A percentile compares a stretch with the other conserved stretches of the same genome.
Evolutionary conservation across 2,329 filamentous ascomycete species (phyloP).

Genomic region (Fusarium drepaniforme): DNA sequence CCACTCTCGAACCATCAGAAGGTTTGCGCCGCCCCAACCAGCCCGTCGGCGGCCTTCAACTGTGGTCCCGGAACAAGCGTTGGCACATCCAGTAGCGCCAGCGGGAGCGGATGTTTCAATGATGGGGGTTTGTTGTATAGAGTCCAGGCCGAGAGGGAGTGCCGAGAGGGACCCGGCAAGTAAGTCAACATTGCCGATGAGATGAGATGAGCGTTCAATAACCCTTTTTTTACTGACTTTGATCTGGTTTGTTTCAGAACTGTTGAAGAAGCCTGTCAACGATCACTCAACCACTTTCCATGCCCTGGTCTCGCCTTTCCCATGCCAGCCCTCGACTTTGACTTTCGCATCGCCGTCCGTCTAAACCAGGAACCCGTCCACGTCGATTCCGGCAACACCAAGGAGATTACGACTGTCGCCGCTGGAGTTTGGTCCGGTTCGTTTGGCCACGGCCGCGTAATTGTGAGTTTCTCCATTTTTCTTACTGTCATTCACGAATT

Average conservation of each 20-base stretch:
- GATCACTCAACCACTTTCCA: slow-evolving; percentile 55
- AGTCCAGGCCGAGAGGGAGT: slow-evolving; percentile 43
- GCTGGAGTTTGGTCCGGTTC: slow-evolving; percentile 61
- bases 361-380: slow-evolving; percentile 58
- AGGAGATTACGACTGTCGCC: slow-evolving; percentile 63
- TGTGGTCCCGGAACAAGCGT: slow-evolving; percentile 8
- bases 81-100: slow-evolving; percentile 1
- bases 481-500: background rate
- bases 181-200: slow-evolving; percentile 24
- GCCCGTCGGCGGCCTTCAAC: background rate
- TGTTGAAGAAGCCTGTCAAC: slow-evolving; percentile 54
- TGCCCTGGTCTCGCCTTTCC: slow-evolving; percentile 58
- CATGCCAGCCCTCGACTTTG: slow-evolving; percentile 60
- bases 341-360: slow-evolving; percentile 63
- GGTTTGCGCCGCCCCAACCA: slow-evolving; percentile 14
- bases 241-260: slow-evolving; percentile 37
- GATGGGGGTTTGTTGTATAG: slow-evolving; percentile 44
- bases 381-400: slow-evolving; percentile 57
- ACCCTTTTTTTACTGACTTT: slow-evolving; percentile 34
- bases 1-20: slow-evolving; percentile 29
- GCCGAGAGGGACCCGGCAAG: slow-evolving; percentile 44
- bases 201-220: background rate
- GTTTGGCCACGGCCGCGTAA: slow-evolving; percentile 61
- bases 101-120: slow-evolving; percentile 39
- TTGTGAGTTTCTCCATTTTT: slow-evolving; percentile 49